A percentile compares a stretch with the other conserved stretches of the same genome.
Conservation (phyloP, 441 rosid species). For the Hura crepitans region DNA sequence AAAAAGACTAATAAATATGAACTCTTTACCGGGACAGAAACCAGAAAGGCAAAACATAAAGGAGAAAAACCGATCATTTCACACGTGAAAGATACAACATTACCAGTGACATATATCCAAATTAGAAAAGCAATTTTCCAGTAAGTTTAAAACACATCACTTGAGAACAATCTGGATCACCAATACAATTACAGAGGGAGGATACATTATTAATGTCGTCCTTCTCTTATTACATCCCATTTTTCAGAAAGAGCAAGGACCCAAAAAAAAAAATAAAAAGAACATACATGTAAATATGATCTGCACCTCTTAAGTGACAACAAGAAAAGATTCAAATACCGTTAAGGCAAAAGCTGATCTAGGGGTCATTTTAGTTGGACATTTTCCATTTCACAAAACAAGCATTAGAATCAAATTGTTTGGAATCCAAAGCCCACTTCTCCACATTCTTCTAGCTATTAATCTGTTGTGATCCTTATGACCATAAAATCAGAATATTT, state of each 20-base stretch:
- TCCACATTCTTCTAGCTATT: not conserved
- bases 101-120: not conserved
- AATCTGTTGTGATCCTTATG: slow-evolving; percentile 3
- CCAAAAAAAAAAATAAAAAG: not conserved
- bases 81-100: not conserved
- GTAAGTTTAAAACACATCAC: not conserved
- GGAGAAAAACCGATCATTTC: not conserved
- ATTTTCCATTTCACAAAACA: not conserved
- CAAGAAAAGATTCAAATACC: not conserved
- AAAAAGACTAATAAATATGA: slow-evolving; percentile 7
- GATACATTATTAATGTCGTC: not conserved
- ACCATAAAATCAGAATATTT: not conserved
- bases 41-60: not conserved
- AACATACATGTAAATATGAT: not conserved
- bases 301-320: slow-evolving; percentile 5
- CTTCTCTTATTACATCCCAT: not conserved
- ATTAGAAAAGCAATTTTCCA: not conserved
- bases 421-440: not conserved
- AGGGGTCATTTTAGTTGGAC: not conserved
- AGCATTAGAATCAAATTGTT: not conserved
- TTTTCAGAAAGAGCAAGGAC: not conserved
- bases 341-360: not conserved
- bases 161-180: not conserved
- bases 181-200: not conserved
- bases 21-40: slow-evolving; percentile 6